Evolutionary conservation across 2,329 filamentous ascomycete species (phyloP).

Genomic region (Mycosphaerella sp.): DNA sequence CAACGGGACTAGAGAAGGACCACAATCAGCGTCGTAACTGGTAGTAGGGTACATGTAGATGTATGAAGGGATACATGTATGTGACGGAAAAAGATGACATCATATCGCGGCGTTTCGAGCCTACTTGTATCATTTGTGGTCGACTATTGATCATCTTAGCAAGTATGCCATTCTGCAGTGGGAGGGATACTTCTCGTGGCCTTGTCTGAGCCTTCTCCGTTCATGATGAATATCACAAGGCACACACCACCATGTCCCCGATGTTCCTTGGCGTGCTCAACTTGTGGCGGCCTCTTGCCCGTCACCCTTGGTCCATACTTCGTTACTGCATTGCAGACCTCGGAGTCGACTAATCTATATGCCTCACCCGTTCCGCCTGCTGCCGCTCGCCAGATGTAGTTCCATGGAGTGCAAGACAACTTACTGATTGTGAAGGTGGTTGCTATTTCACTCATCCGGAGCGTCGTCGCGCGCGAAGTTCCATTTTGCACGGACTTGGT

Average conservation of each 20-base stretch:
- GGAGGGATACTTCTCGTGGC: slow-evolving; percentile 21
- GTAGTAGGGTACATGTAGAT: too few species aligned
- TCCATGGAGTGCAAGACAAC: not conserved
- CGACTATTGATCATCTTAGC: slow-evolving; percentile 19
- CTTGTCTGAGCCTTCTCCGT: not conserved
- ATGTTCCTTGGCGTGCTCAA: not conserved
- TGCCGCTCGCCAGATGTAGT: not conserved
- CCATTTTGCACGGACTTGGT: slow-evolving; percentile 40
- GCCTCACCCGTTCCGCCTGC: not conserved
- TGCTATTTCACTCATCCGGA: slow-evolving; percentile 19
- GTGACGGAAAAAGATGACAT: too few species aligned
- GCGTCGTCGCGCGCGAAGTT: slow-evolving; percentile 21
- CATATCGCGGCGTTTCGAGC: not conserved
- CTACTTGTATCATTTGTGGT: not conserved
- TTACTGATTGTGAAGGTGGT: not conserved
- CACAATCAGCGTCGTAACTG: too few species aligned
- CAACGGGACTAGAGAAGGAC: too few species aligned
- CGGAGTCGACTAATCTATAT: not conserved
- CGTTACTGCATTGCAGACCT: not conserved
- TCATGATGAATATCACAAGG: not conserved
- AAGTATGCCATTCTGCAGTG: slow-evolving; percentile 15
- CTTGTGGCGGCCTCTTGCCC: too few species aligned
- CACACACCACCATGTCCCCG: not conserved
- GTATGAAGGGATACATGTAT: too few species aligned
- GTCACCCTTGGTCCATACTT: not conserved